Evolutionary conservation across 257 asterid genomes (phyloP), one percentile per base, ranked within the genome.

Genomic region (Solanum pennellii): DNA sequence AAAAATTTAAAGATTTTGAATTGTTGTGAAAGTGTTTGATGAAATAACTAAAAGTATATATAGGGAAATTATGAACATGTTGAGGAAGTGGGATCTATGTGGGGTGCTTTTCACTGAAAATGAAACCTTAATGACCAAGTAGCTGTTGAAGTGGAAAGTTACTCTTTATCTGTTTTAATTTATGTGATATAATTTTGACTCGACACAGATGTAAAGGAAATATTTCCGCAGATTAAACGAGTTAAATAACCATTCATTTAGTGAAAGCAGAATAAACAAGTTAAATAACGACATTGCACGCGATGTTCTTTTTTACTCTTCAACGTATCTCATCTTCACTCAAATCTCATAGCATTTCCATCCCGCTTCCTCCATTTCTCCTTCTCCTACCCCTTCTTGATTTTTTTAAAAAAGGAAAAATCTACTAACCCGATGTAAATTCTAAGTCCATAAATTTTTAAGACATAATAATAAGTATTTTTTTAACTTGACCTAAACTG

Each of bases 61-160:
- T 45, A 79, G 66, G 84, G 66, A 35, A 44, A 77, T n/a, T 77
- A 12, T 75, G n/a, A 3, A 47, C 6, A 47, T 47, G 11, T 25
- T 77, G 62, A 27, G 62, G 15, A 8, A 45, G 84, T 80, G 65
- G 68, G 84, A 21, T 27, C 16, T 39, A 84, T 20, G 62, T 80
- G 84, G 65, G 66, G 42, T 80, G 66, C 68, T 80, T 80, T 47
- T 45, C 41, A 45, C 27, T 27, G 11, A 80, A 45, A 27, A 80
- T 45, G 27, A 80, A 56, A 80, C 42, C 84, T 79, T 80, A 47
- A 80, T 80, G 27, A 27, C 66, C 84, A 45, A 80, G 84, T 27
- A 47, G 42, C 14, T 45, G 41, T 45, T 74, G 82, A 12, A 42
- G 37, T 74, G 23, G 39, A 25, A 18, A 72, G 45, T 35, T 33